These are phyloP conservation scores for Colletotrichum cereale DNA, from an alignment of 2,329 filamentous ascomycete genomes.

Conservation along the genomic window DNA sequence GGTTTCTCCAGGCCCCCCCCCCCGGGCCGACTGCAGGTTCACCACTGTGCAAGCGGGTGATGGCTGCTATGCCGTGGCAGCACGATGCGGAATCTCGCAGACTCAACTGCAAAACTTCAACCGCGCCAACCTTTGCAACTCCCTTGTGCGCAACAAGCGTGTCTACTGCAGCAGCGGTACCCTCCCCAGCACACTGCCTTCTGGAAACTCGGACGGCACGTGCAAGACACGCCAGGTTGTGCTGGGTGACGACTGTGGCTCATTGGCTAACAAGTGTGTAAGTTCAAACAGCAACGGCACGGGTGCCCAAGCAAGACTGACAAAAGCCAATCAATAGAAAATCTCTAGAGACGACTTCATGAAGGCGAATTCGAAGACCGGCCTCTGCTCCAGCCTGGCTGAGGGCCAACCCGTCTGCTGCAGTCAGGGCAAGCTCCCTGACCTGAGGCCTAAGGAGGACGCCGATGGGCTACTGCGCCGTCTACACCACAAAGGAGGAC, in stretches of 20 bases:
- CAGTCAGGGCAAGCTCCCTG: conserved; percentile 44
- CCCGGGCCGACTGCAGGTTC: background rate
- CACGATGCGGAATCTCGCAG: background rate
- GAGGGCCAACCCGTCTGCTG: conserved; percentile 54
- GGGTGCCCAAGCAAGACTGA: background rate
- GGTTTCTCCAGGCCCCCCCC: background rate
- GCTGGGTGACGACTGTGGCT: conserved; percentile 52
- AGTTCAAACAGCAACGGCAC: background rate
- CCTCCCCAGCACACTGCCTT: background rate
- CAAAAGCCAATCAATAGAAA: conserved; percentile 37
- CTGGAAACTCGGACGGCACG: background rate
- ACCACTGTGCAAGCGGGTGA: background rate
- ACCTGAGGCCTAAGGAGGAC: conserved; percentile 48
- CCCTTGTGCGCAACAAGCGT: background rate
- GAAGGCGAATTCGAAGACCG: conserved; percentile 51
- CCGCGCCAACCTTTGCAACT: background rate
- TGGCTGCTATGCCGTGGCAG: background rate
- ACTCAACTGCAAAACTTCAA: background rate
- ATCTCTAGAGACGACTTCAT: conserved; percentile 53
- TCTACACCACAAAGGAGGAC: conserved; percentile 48
- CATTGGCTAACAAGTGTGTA: conserved; percentile 52
- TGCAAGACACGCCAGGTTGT: conserved; percentile 49
- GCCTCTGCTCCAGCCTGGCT: conserved; percentile 45
- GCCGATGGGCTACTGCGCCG: conserved; percentile 52
- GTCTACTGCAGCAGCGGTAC: background rate